Base-by-base conservation (phyloP, 129 eudicot species). In the Silybum marianum region DNA sequence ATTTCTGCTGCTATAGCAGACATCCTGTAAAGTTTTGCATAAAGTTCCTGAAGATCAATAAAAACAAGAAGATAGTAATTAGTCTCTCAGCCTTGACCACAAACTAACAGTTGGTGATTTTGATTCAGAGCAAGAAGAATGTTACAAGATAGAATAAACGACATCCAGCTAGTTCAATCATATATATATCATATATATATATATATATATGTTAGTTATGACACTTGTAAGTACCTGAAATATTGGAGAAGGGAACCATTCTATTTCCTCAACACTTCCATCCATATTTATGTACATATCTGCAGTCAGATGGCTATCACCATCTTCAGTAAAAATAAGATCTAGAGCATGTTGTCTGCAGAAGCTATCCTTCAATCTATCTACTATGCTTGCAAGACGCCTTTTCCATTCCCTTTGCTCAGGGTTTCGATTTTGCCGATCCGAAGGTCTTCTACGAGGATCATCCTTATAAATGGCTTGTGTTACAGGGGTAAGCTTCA, bases 331-430 rank as follows among this genome's bases (percentile, higher is more conserved):
- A 81, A 95, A 95, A 74, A 95, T 95, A 76, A 95, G 98, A 80
- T 89, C 99, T 18, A 95, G 80, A 69, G 99, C 99, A 85, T 95
- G 99, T 74, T 95, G 98, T 74, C 91, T 89, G 80, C 99, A 95
- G 79, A 95, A 95, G 73, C 94, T 95, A 86, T 91, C 96, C 83
- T 95, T 95, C 85, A 95, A 87, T 81, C 98, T 89, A 82, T 95
- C 99, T 71, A 95, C 98, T 22, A 88, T 91, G 78, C 85, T 79
- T 22, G 90, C 92, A 73, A 95, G 97, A 54, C 97, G 94, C 82
- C 91, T 91, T 80, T 90, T 95, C 99, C 98, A 95, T 88, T 95
- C 99, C 88, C 97, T 89, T 78, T 90, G 98, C 86, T 95, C 99
- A 24, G 99, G 93, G 36, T 95, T 85, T 42, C 98, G 93, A 74